Evolutionary conservation across 2,329 filamentous ascomycete species (phyloP).

Genomic region (Monosporascus sp.): DNA sequence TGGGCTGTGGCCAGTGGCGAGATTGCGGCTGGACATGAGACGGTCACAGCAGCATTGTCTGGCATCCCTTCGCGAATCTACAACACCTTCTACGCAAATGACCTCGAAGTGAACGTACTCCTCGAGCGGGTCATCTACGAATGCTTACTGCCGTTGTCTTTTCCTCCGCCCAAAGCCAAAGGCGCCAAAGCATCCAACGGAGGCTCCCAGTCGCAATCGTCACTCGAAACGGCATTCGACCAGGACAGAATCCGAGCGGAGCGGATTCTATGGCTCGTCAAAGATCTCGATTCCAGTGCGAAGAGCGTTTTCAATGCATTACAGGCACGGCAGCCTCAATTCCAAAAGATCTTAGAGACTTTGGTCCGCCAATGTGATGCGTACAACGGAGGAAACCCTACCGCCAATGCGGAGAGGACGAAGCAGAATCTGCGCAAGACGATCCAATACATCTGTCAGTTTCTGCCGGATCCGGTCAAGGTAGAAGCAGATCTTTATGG

Average conservation of each 20-base stretch:
- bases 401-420: slow-evolving; percentile 62
- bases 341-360: slow-evolving; percentile 67
- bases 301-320: slow-evolving; percentile 86
- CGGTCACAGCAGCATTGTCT: slow-evolving; percentile 67
- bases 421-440: slow-evolving; percentile 68
- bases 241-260: slow-evolving; percentile 76
- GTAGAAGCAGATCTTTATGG: slow-evolving; percentile 76
- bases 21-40: slow-evolving; percentile 76
- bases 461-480: slow-evolving; percentile 69
- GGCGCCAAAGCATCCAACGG: slow-evolving; percentile 57
- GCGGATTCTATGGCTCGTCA: slow-evolving; percentile 76
- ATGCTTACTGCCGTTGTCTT: slow-evolving; percentile 81
- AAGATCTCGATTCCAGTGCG: slow-evolving; percentile 69
- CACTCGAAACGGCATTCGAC: slow-evolving; percentile 47
- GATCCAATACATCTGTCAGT: slow-evolving; percentile 66
- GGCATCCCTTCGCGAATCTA: slow-evolving; percentile 82
- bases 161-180: slow-evolving; percentile 64
- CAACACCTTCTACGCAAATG: slow-evolving; percentile 85
- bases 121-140: slow-evolving; percentile 84
- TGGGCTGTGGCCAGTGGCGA: slow-evolving; percentile 94
- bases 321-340: slow-evolving; percentile 70
- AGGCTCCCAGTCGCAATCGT: slow-evolving; percentile 45
- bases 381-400: slow-evolving; percentile 82
- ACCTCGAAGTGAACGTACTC: slow-evolving; percentile 76
- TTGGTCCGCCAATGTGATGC: slow-evolving; percentile 81